Evolutionary conservation across 1,284 basidiomycete species (phyloP), one percentile per base, ranked within the genome.

Genomic region (Schizopora paradoxa): DNA sequence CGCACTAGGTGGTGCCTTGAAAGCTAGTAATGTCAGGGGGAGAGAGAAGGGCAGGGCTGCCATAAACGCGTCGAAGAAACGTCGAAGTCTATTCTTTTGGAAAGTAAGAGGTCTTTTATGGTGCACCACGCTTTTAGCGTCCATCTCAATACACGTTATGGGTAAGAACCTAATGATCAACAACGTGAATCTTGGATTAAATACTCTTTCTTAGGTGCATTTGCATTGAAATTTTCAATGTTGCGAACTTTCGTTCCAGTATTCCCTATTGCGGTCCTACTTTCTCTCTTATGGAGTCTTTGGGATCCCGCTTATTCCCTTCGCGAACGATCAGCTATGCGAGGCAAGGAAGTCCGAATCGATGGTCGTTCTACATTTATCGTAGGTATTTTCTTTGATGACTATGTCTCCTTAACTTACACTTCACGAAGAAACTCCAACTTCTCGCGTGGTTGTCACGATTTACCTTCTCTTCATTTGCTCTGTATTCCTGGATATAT

Each of bases 251-350:
- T 51, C 14, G 34, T 56, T 3, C 60, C 60, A 7, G 21, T 50
- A 2, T 61, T 82, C 36, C 79, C 81, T 1, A n/a, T 68, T 7
- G 19, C 84, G 11, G 62, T 65, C 18, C 39, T 80, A 1, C 6
- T 74, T 19, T 86, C 85, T 11, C 56, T 87, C 19, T 55, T 81
- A 8, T 89, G 86, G 77, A 77, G 76, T 0, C 76, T 72, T 2
- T 90, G 86, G 86, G 79, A 90, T 57, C 86, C 85, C 5, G 85
- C 82, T 13, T 88, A 86, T 57, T 66, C 73, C 5, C 68, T 73
- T 2, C 66, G 76, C 42, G 72, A 73, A 51, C 71, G 67, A 52
- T 78, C 81, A 7, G 70, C 73, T 55, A 64, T 74, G 36, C 82
- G 86, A 65, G 85, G 86, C 2, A 76, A 82, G 16, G 72, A 78